A percentile compares a stretch with the other conserved stretches of the same genome.
Evolutionary conservation across 169 alveolate species (phyloP).

Genomic region (Sarcocystis neurona): DNA sequence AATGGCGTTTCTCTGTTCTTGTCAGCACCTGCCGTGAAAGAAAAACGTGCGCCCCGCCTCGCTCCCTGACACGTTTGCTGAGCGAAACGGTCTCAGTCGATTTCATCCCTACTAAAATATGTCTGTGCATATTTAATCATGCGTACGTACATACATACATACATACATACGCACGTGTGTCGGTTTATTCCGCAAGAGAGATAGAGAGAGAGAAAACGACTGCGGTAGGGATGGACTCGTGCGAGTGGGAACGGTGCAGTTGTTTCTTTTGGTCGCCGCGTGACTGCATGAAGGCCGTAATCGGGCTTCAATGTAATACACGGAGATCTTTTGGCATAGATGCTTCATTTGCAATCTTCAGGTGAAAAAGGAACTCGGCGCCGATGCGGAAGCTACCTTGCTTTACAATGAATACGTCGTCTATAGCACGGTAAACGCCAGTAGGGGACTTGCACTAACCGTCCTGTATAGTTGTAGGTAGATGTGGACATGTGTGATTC

Average conservation of each 20-base stretch:
- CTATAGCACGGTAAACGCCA: constrained; percentile 69
- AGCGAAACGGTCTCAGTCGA: no score
- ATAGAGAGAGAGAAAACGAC: background rate
- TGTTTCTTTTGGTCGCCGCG: background rate
- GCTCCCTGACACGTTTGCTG: no score
- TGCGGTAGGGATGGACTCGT: background rate
- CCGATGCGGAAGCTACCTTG: constrained; percentile 69
- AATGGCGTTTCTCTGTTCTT: no score
- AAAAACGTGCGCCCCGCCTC: no score
- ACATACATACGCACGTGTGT: background rate
- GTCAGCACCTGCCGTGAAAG: no score
- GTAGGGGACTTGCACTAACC: background rate
- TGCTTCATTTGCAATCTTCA: background rate
- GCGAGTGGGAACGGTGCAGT: background rate
- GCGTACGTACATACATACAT: no score
- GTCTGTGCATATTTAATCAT: no score
- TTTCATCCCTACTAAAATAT: no score
- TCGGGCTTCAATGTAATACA: background rate
- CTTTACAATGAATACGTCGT: constrained; percentile 82
- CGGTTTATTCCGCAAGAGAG: background rate
- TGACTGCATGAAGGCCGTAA: background rate
- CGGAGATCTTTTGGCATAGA: background rate
- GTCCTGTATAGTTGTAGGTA: background rate
- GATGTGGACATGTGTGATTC: background rate
- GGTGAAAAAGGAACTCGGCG: constrained; percentile 45